Evolutionary conservation across 148 eudicot genomes (phyloP), one percentile per base, ranked within the genome.

Genomic region (Cornus florida): DNA sequence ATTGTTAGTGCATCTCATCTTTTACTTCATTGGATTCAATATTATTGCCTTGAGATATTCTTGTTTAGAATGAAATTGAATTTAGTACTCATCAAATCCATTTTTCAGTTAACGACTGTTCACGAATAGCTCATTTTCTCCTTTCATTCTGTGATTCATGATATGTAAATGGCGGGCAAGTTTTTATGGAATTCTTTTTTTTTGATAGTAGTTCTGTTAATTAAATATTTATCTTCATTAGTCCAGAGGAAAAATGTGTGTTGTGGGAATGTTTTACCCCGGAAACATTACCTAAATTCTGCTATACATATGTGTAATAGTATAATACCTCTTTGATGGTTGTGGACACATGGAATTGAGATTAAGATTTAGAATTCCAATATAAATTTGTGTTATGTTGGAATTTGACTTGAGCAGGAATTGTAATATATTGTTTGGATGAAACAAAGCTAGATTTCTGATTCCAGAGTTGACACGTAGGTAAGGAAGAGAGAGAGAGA

Each of bases 1-100:
- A 90, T 97, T 85, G 99, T 94, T 24, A 86, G 99, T 87, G 84
- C 66, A 17, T 69, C 19, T 73, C 41, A 46, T 69, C 12, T 71
- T 23, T 19, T 22, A 4, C 69, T 5, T n/a, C 43, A 28, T 23
- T 78, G 1, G 0, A 62, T 22, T 80, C 19, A 12, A 33, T 50
- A 22, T 22, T 75, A 35, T 67, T 33, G 78, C 22, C 10, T 76
- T 67, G 48, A 28, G 67, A 13, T 32, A 19, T 73, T 32, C 1
- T 11, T 23, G 39, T 23, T 75, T 1, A 19, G 19, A 62, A 62
- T 62, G 20, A 3, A 8, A 20, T 11, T 17, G 66, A 62, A 13
- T 62, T n/a, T 24, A 17, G 7, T 62, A 20, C 19, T 62, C 66
- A 62, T 3, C 48, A 43, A 43, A 43, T 43, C 48, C 8, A 43